A percentile compares a stretch with the other conserved stretches of the same genome.
Conservation (phyloP, 1,139 yeast species). For the Yarrowia galli region DNA sequence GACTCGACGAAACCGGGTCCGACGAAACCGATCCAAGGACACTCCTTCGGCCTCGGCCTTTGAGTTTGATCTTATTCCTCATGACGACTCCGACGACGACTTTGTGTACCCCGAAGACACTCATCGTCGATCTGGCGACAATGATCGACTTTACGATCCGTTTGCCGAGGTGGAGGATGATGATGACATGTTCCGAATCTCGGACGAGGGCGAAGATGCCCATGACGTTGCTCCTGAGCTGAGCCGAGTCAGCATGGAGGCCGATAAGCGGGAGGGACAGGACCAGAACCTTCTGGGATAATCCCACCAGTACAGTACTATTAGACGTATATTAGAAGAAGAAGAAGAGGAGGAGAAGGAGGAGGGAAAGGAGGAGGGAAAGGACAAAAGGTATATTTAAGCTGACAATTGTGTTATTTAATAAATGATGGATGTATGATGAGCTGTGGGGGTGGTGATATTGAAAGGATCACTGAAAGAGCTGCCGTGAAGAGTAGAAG, state of each 20-base stretch:
- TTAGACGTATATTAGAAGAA: not conserved
- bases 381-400: not conserved
- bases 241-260: constrained; percentile 22
- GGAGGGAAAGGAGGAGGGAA: too few species aligned
- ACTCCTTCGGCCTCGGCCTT: constrained; percentile 44
- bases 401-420: constrained; percentile 31
- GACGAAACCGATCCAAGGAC: constrained; percentile 40
- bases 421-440: not conserved
- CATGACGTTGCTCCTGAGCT: constrained; percentile 14
- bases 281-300: constrained; percentile 1
- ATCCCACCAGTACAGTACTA: too few species aligned
- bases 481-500: too few species aligned
- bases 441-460: too few species aligned
- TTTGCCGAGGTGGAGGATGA: constrained; percentile 39
- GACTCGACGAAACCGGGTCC: constrained; percentile 43
- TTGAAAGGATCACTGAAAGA: too few species aligned
- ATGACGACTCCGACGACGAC: constrained; percentile 44
- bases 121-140: constrained; percentile 39
- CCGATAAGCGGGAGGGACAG: not conserved
- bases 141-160: constrained; percentile 15
- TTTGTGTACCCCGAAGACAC: constrained; percentile 20
- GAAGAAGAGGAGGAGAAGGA: too few species aligned
- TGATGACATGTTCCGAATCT: constrained; percentile 39
- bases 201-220: constrained; percentile 38
- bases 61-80: constrained; percentile 48